Percentiles rank a stretch among this genome's conserved stretches.
Conservation (phyloP, 345 rosid species). For the Passiflora organensis region DNA sequence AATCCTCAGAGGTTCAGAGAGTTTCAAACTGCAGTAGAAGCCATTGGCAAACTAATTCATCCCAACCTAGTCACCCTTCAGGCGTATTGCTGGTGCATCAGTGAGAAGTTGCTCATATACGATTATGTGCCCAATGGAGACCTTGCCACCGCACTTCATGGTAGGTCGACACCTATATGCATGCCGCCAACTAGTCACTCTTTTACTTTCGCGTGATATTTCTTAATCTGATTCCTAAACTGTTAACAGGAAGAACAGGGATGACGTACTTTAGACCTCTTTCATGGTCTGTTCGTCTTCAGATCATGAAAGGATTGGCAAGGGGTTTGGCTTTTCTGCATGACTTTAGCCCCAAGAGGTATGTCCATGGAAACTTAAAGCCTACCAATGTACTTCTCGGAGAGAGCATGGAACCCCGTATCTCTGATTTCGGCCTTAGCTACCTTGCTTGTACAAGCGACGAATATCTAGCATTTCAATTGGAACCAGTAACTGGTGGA, state of each 20-base stretch:
- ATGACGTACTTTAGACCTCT: constrained; percentile 17
- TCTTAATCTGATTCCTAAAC: background rate
- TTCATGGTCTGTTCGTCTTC: constrained; percentile 18
- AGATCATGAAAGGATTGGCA: constrained; percentile 20
- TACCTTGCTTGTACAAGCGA: constrained; percentile 16
- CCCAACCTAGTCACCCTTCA: constrained; percentile 21
- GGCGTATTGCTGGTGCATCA: constrained; percentile 26
- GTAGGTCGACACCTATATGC: constrained; percentile 9
- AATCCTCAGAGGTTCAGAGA: constrained; percentile 21
- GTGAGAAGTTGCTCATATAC: constrained; percentile 25
- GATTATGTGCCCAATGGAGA: constrained; percentile 24
- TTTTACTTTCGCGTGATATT: no score
- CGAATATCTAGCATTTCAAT: constrained; percentile 7
- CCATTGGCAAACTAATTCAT: constrained; percentile 21
- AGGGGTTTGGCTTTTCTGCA: constrained; percentile 22
- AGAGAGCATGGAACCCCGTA: constrained; percentile 24
- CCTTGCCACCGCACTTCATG: constrained; percentile 24
- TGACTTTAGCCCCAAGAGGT: constrained; percentile 21
- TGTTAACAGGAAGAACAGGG: constrained; percentile 23
- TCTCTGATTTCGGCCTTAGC: constrained; percentile 25
- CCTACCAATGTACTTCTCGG: constrained; percentile 23
- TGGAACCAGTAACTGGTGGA: constrained; percentile 5
- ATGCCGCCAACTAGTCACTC: no score
- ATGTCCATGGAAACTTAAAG: constrained; percentile 28
- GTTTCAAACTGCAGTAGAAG: constrained; percentile 27